Conservation (phyloP, 306 rosid genomes). For the Arachis stenosperma region DNA sequence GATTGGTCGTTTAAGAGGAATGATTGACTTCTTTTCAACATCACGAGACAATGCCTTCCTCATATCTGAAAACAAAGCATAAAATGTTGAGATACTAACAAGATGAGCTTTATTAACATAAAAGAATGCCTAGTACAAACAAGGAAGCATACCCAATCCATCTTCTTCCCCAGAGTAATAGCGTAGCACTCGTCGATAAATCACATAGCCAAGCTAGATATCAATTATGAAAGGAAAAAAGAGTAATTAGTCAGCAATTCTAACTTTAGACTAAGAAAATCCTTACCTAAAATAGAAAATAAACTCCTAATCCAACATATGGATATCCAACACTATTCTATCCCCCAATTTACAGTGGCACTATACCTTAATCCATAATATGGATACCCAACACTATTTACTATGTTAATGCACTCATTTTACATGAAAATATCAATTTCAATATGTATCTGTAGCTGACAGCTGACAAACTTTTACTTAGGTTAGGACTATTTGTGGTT, state of each 20-base stretch:
- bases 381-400: not conserved
- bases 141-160: conserved; percentile 74
- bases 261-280: conserved; percentile 21
- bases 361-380: not conserved
- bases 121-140: conserved; percentile 12
- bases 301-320: conserved; percentile 23
- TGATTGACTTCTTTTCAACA: conserved; percentile 85
- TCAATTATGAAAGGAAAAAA: conserved; percentile 11
- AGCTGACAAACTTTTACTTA: not conserved
- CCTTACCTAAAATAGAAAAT: conserved; percentile 25
- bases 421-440: too few species aligned
- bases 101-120: conserved; percentile 19
- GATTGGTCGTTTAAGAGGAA: conserved; percentile 92
- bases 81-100: conserved; percentile 22
- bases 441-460: not conserved
- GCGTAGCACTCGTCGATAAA: conserved; percentile 91
- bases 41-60: conserved; percentile 97
- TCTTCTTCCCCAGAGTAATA: conserved; percentile 99
- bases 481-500: not conserved
- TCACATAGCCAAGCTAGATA: conserved; percentile 87
- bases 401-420: too few species aligned
- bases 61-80: conserved; percentile 71
- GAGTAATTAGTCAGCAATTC: conserved; percentile 28
- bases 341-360: conserved; percentile 5
- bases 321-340: not conserved